Base-by-base conservation (phyloP, 2,329 filamentous ascomycete species). In the Venturia effusa region DNA sequence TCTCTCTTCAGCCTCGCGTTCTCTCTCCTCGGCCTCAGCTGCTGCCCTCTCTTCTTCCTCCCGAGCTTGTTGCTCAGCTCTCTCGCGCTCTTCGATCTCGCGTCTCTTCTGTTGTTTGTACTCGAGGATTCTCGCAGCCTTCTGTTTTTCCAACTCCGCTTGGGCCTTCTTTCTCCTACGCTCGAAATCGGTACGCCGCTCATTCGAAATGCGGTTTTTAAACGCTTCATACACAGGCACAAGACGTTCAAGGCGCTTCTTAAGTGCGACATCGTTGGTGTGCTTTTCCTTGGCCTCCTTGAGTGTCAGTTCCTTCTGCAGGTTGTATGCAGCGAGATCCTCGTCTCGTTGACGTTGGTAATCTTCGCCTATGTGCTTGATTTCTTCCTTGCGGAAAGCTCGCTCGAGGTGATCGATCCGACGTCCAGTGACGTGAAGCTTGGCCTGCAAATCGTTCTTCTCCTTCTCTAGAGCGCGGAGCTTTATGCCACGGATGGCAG, bases 371-470 rank as follows among this genome's bases (percentile, higher is more conserved):
- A 97, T 80, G 78, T 97, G 93, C 84, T 97, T 96, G 72, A 88
- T 79, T 77, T 99, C 94, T 79, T 97, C 94, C 75, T 93, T 90
- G 71, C 94, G 88, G 84, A 95, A 95, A 43, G 94, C 94, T 80
- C 94, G 90, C 81, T 99, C 94, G 70, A 99, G 80, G 78, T 99
- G 93, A 74, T 99, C 94, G 71, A 97, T 90, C 68, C 94, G 89
- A 85, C 97, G 97, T 75, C 89, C 91, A 66, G 92, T 95, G 70
- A 96, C 86, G 71, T 92, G 88, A 62, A 97, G 85, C 74, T 89
- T 91, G 78, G 97, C 92, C 68, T 89, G 90, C 69, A 97, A 87
- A 73, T 94, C 92, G 72, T 93, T 96, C 88, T 97, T 99, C 82
- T 97, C 94, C 70, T 93, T 92, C 79, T 97, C 94, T 13, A 99